Percentiles rank a stretch among this genome's conserved stretches.
phyloP scores from a whole-genome alignment of 495 filamentous ascomycete genomes.

The Barbatosphaeria neglecta region DNA sequence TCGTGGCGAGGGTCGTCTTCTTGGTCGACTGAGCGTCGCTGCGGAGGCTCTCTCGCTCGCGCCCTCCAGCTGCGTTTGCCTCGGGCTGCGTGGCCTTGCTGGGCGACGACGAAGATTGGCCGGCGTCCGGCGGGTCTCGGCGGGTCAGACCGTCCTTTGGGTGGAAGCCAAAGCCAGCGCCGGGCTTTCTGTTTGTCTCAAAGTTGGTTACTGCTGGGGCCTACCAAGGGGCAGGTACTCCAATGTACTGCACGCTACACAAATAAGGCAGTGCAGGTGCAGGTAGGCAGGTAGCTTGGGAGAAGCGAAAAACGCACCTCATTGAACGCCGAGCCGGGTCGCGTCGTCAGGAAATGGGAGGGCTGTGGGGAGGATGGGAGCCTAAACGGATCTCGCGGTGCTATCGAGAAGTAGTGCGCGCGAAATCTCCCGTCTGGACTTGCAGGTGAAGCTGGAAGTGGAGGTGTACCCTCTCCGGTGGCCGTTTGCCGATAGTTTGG shows the following conservation, averaged over 20 bases:
- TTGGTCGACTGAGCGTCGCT: slow-evolving; percentile 7
- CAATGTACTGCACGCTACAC: no score
- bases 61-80: slow-evolving; percentile 7
- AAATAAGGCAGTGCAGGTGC: no score
- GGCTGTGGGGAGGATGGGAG: no score
- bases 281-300: no score
- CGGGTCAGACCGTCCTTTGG: slow-evolving; percentile 23
- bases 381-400: no score
- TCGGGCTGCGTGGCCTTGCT: not conserved
- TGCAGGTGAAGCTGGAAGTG: not conserved
- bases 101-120: no score
- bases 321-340: no score
- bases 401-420: no score
- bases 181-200: slow-evolving; percentile 20
- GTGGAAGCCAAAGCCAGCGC: slow-evolving; percentile 19
- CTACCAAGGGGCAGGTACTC: not conserved
- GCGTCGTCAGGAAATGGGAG: no score
- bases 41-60: slow-evolving; percentile 16
- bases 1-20: not conserved
- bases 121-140: slow-evolving; percentile 11
- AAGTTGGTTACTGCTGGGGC: not conserved
- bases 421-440: not conserved
- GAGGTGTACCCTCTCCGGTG: not conserved
- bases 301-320: no score
- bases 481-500: not conserved